A percentile compares a stretch with the other conserved stretches of the same genome.
Conservation (phyloP, 345 rosid genomes). For the Acer yangbiense region DNA sequence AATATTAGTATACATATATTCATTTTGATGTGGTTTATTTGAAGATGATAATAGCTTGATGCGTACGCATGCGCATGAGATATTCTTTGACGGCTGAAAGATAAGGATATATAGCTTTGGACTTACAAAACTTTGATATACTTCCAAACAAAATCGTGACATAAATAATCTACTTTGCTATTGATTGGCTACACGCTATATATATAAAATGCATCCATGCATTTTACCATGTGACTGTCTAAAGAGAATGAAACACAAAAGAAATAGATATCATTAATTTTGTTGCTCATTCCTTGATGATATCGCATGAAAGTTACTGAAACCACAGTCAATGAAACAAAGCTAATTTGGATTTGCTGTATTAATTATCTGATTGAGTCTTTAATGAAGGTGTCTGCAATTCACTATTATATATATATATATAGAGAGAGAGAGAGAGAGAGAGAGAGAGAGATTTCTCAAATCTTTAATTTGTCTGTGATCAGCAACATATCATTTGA, state of each 20-base stretch:
- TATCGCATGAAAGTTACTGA: neutral
- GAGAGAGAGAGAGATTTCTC: neutral
- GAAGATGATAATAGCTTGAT: neutral
- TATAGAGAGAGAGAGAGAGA: too few relatives aligned
- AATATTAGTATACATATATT: too few relatives aligned
- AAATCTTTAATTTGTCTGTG: neutral
- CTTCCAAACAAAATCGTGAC: neutral
- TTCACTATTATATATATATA: too few relatives aligned
- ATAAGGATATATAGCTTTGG: conserved; percentile 2
- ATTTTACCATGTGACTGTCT: too few relatives aligned
- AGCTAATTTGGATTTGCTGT: conserved; percentile 6
- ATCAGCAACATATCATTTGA: too few relatives aligned
- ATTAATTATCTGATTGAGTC: neutral
- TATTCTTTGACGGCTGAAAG: conserved; percentile 12
- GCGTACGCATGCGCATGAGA: neutral
- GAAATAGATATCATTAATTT: neutral
- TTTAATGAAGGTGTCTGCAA: too few relatives aligned
- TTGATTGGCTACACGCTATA: neutral
- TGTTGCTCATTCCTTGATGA: neutral
- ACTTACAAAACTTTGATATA: neutral
- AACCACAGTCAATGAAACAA: neutral
- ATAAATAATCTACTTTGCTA: neutral
- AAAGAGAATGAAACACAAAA: too few relatives aligned
- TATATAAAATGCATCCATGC: too few relatives aligned
- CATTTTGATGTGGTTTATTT: neutral